Percentiles rank a stretch among this genome's conserved stretches.
phyloP scores from a whole-genome alignment of 73 alveolate species.

The Stentor roeselii region DNA sequence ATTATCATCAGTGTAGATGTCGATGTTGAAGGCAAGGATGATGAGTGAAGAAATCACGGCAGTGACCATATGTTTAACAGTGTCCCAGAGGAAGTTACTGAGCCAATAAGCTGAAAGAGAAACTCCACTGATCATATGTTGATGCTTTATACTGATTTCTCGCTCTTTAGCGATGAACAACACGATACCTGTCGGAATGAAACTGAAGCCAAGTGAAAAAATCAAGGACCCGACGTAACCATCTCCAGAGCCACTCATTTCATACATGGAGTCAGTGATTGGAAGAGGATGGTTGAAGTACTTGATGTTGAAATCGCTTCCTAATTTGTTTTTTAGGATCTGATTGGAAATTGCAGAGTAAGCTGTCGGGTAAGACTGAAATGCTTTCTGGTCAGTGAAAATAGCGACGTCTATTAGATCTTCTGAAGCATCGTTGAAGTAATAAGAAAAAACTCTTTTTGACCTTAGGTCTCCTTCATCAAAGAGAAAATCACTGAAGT shows the following conservation, averaged over 20 bases:
- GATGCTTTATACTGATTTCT: conserved; percentile 90
- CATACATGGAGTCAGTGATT: not conserved
- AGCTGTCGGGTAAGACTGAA: not conserved
- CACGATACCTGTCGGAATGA: conserved; percentile 90
- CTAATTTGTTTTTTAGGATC: not conserved
- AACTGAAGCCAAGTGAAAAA: conserved; percentile 88
- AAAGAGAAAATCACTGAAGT: conserved; percentile 35
- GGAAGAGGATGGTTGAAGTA: conserved; percentile 21
- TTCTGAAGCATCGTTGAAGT: too few relatives aligned
- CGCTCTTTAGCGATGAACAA: conserved; percentile 86
- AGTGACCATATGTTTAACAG: conserved; percentile 61
- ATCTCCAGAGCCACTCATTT: conserved; percentile 14
- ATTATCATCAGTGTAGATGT: conserved; percentile 28
- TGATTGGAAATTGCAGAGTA: not conserved
- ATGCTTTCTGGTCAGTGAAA: conserved; percentile 16
- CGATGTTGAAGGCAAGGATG: conserved; percentile 29
- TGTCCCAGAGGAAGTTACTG: conserved; percentile 71
- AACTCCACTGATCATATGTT: conserved; percentile 86
- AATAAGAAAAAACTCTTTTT: conserved; percentile 41
- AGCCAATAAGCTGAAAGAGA: conserved; percentile 82
- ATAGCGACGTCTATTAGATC: too few relatives aligned
- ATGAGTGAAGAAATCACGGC: conserved; percentile 41
- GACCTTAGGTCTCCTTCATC: conserved; percentile 24
- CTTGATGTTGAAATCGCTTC: not conserved
- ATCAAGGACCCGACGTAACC: conserved; percentile 56